Base-by-base conservation (phyloP, 2,329 filamentous ascomycete species). In the Dendryphion nanum region DNA sequence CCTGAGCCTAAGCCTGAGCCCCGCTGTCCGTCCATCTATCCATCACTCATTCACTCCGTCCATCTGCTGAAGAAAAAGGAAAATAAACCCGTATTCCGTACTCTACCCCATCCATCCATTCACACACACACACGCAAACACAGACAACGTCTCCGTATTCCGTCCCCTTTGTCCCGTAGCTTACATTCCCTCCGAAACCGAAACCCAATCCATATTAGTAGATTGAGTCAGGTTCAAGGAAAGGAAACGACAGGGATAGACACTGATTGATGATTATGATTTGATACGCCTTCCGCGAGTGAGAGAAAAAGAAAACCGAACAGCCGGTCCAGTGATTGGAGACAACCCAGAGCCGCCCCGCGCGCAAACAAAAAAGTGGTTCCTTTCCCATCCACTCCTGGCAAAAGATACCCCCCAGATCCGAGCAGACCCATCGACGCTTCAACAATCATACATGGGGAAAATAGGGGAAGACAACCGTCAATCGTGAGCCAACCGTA, bases 401-500 rank as follows among this genome's bases (percentile, higher is more conserved):
- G 23, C 23, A n/a, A n/a, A 26, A 26, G 10, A 26, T 8, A n/a
- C 23, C 10, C 23, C n/a, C n/a, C n/a, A n/a, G n/a, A n/a, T n/a
- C 23, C 10, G 3, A 26, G 10, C 23, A 8, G 23, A 26, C n/a
- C 10, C n/a, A 10, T n/a, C n/a, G 23, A 26, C 23, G 23, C 23
- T 26, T 8, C 23, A n/a, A 30, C 35, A 43, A 37, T 43, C 17
- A 30, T 37, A 37, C 29, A 38, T 23, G 29, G 12, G 29, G 18
- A 36, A 45, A 30, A 10, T 8, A 26, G n/a, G 10, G 10, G 10
- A n/a, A 26, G 23, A 35, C 12, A 57, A 50, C 45, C 53, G 40
- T 55, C 39, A 52, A 38, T 47, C 46, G 40, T 52, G 49, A 39
- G 33, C 39, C 48, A 50, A 49, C 49, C 10, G 38, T 57, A 43